phyloP scores from a whole-genome alignment of 257 asterid species.

The Echium plantagineum region DNA sequence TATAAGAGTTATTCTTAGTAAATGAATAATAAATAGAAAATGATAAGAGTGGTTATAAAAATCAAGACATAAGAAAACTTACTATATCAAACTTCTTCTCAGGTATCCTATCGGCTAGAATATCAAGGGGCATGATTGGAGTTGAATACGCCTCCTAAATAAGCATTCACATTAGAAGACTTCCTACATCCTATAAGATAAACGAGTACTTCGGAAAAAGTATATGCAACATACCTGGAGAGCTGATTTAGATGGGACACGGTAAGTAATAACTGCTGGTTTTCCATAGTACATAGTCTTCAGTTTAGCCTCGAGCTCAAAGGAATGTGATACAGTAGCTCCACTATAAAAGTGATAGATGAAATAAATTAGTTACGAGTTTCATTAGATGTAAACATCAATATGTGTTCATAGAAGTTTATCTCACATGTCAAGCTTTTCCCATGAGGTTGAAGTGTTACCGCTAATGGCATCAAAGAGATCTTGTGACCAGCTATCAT shows the following conservation, averaged over 20 bases:
- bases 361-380: background rate
- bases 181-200: conserved; percentile 3
- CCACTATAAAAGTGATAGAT: conserved; percentile 38
- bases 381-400: background rate
- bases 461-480: conserved; percentile 53
- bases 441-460: conserved; percentile 87
- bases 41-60: conserved; percentile 5
- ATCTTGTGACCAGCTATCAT: conserved; percentile 67
- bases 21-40: conserved; percentile 11
- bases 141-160: conserved; percentile 83
- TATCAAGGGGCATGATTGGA: conserved; percentile 68
- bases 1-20: conserved; percentile 12
- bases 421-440: conserved; percentile 83
- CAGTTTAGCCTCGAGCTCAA: conserved; percentile 74
- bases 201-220: background rate
- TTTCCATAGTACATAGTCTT: conserved; percentile 53
- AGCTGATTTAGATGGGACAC: conserved; percentile 71
- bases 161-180: conserved; percentile 6
- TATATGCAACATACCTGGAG: conserved; percentile 48
- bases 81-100: conserved; percentile 84
- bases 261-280: conserved; percentile 77
- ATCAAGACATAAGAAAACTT: conserved; percentile 18
- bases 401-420: background rate
- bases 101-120: conserved; percentile 79
- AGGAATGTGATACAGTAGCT: conserved; percentile 56